These are phyloP conservation scores for Apiotrichum brassicae DNA, from an alignment of 1,284 basidiomycete genomes.

Conservation along the genomic window DNA sequence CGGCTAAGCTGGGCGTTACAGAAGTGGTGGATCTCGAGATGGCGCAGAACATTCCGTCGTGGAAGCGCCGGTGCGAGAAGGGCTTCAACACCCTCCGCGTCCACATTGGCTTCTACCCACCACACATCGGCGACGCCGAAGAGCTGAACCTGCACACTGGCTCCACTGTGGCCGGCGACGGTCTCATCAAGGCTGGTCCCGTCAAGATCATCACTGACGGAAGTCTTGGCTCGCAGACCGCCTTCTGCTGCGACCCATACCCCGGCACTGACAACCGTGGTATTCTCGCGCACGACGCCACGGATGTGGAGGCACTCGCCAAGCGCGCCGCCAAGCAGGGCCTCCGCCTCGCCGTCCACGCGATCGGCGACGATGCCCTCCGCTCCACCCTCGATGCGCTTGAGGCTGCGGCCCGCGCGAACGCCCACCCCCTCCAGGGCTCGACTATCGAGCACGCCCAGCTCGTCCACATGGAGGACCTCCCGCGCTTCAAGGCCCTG, in stretches of 20 bases:
- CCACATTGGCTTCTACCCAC: constrained; percentile 34
- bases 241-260: constrained; percentile 37
- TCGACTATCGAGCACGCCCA: constrained; percentile 42
- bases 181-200: constrained; percentile 30
- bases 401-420: constrained; percentile 6
- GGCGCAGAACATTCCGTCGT: constrained; percentile 29
- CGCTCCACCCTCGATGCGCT: constrained; percentile 24
- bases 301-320: constrained; percentile 23
- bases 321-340: constrained; percentile 19
- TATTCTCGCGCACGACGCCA: constrained; percentile 17
- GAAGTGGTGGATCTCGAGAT: constrained; percentile 43
- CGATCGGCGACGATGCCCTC: constrained; percentile 40
- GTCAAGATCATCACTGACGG: constrained; percentile 36
- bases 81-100: constrained; percentile 30
- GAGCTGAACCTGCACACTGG: constrained; percentile 23
- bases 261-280: constrained; percentile 27
- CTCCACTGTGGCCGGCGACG: constrained; percentile 24
- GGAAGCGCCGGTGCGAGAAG: constrained; percentile 22
- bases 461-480: constrained; percentile 24
- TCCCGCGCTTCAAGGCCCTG: constrained; percentile 27
- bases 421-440: constrained; percentile 20
- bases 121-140: constrained; percentile 32
- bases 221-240: constrained; percentile 28
- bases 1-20: constrained; percentile 36
- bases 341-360: constrained; percentile 35